Base-by-base conservation (phyloP, 371 early-diverging fungal species). In the Rhizopus stolonifer region DNA sequence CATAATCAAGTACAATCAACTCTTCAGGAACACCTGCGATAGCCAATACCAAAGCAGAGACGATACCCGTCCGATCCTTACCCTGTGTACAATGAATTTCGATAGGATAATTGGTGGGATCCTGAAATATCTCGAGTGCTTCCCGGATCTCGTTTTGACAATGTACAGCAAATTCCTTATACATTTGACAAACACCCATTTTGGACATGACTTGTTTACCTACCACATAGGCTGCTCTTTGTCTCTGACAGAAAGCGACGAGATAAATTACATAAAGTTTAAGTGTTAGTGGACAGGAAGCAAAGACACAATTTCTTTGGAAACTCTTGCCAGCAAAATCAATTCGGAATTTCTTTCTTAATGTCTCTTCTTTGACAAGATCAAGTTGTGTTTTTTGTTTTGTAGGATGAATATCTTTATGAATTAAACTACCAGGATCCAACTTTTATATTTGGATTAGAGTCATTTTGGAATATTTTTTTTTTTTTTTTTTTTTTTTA, bases 21-120 rank as follows among this genome's bases (percentile, higher is more conserved):
- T 77, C 78, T 21, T 80, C 72, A 22, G 81, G 75, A 1, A 86
- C 87, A 23, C 79, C 84, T 23, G 80, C 72, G 22, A 86, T 81
- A 14, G 57, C 52, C 26, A 85, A 60, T 2, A 89, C 48, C 17
- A 91, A 61, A 38, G 82, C 80, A 22, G 79, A 69, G 14, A 85
- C 65, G 22, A 90, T 65, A 18, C 90, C 90, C 2, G 90, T 90
- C 49, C 90, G 71, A 52, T 90, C 90, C 63, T 90, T 90, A 24
- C 90, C 90, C 44, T 87, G 87, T 14, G 87, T 84, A 66, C 90
- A 90, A 55, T 90, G 90, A 25, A 90, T 77, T 38, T 87, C 71
- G 11, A 90, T 79, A 3, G 90, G 90, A 54, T 84, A 87, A 43
- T 81, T 80, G 17, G 64, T 46, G 7, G 75, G 77, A 39, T 84